A percentile compares a stretch with the other conserved stretches of the same genome.
phyloP scores from a whole-genome alignment of 805 yeast genomes.

The Starmerella vaccinii region DNA sequence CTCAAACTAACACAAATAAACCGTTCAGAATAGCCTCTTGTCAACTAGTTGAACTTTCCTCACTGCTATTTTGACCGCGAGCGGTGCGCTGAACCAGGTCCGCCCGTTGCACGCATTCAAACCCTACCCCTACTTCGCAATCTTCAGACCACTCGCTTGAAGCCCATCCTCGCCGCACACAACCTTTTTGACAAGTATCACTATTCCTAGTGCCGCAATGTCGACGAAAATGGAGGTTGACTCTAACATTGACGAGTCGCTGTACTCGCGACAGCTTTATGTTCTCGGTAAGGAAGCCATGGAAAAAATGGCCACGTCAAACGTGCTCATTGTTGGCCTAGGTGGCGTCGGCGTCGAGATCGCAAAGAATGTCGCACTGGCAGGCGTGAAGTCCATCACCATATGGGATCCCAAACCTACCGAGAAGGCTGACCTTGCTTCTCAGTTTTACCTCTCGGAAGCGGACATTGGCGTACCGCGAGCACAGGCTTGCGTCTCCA shows the following conservation, averaged over 20 bases:
- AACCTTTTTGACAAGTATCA: background rate
- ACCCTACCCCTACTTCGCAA: conserved; percentile 2
- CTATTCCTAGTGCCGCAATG: no score
- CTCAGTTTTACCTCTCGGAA: conserved; percentile 74
- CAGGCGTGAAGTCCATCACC: conserved; percentile 89
- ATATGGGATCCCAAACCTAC: conserved; percentile 72
- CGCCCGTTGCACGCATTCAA: background rate
- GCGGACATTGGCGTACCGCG: conserved; percentile 68
- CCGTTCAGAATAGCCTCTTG: no score
- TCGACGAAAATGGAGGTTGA: conserved; percentile 11
- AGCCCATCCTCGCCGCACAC: background rate
- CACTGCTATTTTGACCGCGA: no score
- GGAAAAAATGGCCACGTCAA: conserved; percentile 90
- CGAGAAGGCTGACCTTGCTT: conserved; percentile 59
- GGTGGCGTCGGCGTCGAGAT: conserved; percentile 92
- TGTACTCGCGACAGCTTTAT: conserved; percentile 89
- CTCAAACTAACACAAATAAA: no score
- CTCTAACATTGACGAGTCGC: conserved; percentile 66
- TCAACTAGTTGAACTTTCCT: no score
- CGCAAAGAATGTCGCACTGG: conserved; percentile 91
- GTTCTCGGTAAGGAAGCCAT: conserved; percentile 97
- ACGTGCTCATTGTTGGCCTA: conserved; percentile 81
- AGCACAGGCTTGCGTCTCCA: conserved; percentile 58
- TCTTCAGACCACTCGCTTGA: background rate
- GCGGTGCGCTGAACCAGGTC: no score